phyloP scores from a whole-genome alignment of 2,329 filamentous ascomycete species.

The Pseudocercospora crystallina region DNA sequence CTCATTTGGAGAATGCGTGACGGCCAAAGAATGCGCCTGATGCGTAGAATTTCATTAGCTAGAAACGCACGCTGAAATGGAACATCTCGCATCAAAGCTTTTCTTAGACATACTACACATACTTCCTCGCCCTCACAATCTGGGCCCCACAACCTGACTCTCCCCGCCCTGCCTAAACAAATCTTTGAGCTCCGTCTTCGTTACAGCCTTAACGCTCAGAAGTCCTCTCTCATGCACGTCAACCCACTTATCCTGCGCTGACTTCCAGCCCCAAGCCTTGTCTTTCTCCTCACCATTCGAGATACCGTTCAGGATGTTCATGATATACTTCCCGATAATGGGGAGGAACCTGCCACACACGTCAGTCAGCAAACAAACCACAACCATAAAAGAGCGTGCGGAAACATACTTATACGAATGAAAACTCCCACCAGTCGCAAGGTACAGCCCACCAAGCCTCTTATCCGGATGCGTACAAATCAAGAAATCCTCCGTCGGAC shows the following conservation, averaged over 20 bases:
- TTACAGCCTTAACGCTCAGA: conserved; percentile 17
- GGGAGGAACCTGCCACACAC: conserved; percentile 59
- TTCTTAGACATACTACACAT: neutral
- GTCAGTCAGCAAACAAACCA: conserved; percentile 2
- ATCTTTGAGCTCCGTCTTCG: conserved; percentile 18
- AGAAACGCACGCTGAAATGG: too few relatives aligned
- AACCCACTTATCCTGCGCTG: conserved; percentile 11
- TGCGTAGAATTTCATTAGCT: too few relatives aligned
- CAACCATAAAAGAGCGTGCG: neutral
- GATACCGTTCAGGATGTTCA: conserved; percentile 40
- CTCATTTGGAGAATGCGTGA: too few relatives aligned
- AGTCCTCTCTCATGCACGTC: conserved; percentile 22
- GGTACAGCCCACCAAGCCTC: conserved; percentile 53
- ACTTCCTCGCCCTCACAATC: neutral
- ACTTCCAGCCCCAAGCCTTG: conserved; percentile 25
- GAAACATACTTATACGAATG: conserved; percentile 45
- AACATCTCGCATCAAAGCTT: too few relatives aligned
- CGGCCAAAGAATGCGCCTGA: too few relatives aligned
- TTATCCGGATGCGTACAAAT: conserved; percentile 54
- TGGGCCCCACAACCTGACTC: neutral
- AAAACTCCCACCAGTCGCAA: conserved; percentile 64
- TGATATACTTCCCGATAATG: conserved; percentile 60
- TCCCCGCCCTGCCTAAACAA: conserved; percentile 6
- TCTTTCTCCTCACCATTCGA: conserved; percentile 41
- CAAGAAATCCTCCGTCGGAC: conserved; percentile 62